Evolutionary conservation across 2,329 filamentous ascomycete species (phyloP).

Genomic region (Curvularia lunata): DNA sequence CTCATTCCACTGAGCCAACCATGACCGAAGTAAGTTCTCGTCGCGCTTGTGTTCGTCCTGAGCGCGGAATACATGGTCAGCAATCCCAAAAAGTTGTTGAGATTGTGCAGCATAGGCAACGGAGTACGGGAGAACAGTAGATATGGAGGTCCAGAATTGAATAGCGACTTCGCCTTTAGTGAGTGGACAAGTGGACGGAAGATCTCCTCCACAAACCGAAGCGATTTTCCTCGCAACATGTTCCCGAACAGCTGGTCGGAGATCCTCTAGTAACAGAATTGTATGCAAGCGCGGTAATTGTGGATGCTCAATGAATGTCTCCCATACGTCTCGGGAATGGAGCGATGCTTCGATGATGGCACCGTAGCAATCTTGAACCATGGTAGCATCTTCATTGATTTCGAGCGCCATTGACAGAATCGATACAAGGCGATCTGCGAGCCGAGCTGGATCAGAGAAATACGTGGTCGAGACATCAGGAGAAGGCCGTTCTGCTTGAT

Average conservation of each 20-base stretch:
- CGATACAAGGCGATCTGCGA: constrained; percentile 42
- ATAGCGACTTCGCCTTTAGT: constrained; percentile 37
- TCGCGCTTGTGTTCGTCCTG: constrained; percentile 44
- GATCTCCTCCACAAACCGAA: constrained; percentile 44
- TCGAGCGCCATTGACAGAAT: constrained; percentile 34
- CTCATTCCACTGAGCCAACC: constrained; percentile 40
- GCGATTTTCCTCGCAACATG: constrained; percentile 39
- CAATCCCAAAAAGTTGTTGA: constrained; percentile 45
- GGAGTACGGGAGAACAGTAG: constrained; percentile 37
- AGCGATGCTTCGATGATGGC: constrained; percentile 47
- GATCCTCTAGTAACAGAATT: constrained; percentile 39
- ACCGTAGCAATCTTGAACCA: constrained; percentile 37
- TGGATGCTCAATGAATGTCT: constrained; percentile 36
- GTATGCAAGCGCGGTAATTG: constrained; percentile 38
- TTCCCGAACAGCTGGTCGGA: constrained; percentile 33
- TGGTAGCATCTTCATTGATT: constrained; percentile 19
- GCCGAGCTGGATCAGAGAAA: constrained; percentile 37
- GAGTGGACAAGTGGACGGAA: constrained; percentile 43
- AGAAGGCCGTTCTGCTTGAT: constrained; percentile 42
- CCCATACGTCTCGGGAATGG: constrained; percentile 45
- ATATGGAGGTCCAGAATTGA: constrained; percentile 46
- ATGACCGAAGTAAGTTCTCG: constrained; percentile 39
- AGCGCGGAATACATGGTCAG: constrained; percentile 45
- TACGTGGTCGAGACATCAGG: constrained; percentile 40
- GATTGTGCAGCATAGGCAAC: constrained; percentile 33